These are phyloP conservation scores for Silene uniflora DNA, from an alignment of 148 eudicot species.

Conservation along the genomic window DNA sequence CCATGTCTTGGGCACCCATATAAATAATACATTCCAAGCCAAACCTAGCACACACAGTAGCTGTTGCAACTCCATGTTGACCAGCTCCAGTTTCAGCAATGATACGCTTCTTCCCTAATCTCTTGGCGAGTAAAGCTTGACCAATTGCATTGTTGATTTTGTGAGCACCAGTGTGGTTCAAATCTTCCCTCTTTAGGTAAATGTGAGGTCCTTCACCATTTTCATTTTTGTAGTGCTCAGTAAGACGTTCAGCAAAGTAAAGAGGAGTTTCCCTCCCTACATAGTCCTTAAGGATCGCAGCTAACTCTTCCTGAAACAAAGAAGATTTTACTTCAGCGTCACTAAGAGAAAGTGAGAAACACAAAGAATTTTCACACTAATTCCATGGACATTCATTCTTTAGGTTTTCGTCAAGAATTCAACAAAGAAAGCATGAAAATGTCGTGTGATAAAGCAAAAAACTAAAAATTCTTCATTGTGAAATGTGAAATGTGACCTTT, in stretches of 20 bases:
- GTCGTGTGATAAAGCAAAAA: no score
- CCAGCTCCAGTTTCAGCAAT: slow-evolving; percentile 99
- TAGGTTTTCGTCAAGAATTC: not conserved
- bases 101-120: slow-evolving; percentile 81
- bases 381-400: not conserved
- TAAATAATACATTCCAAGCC: slow-evolving; percentile 81
- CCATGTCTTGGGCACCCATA: slow-evolving; percentile 99
- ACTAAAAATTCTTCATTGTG: not conserved
- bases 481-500: no score
- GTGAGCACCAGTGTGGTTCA: slow-evolving; percentile 90
- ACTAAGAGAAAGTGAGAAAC: not conserved
- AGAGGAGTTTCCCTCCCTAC: slow-evolving; percentile 95
- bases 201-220: slow-evolving; percentile 88
- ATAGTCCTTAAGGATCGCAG: slow-evolving; percentile 74
- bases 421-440: no score
- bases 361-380: not conserved
- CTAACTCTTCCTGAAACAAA: slow-evolving; percentile 66
- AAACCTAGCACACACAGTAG: slow-evolving; percentile 96
- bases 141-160: slow-evolving; percentile 93
- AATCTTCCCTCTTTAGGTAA: slow-evolving; percentile 91
- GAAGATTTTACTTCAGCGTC: not conserved
- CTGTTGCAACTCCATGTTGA: slow-evolving; percentile 98
- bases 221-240: slow-evolving; percentile 74
- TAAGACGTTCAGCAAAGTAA: slow-evolving; percentile 90
- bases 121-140: slow-evolving; percentile 94